Evolutionary conservation across 352 stramenopile species (phyloP).

Genomic region (Phytophthora multivora): DNA sequence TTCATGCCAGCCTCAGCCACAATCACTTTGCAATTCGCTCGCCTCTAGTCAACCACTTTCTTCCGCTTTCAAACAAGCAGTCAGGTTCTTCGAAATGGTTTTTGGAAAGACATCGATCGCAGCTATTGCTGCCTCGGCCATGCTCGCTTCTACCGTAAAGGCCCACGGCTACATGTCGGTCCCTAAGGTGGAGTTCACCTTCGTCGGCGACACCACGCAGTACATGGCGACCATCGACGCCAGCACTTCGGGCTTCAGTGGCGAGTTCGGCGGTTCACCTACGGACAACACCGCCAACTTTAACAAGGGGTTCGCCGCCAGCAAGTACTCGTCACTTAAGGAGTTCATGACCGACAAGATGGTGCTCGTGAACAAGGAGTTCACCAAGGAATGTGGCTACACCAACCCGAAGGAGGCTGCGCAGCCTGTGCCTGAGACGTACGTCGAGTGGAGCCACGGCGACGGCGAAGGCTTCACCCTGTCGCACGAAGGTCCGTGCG

Average conservation of each 20-base stretch:
- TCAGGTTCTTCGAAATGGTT: conserved; percentile 28
- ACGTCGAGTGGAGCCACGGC: conserved; percentile 35
- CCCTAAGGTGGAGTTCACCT: conserved; percentile 31
- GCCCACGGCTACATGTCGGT: conserved; percentile 32
- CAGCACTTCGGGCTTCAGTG: conserved; percentile 29
- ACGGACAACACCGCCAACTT: conserved; percentile 29
- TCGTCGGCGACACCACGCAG: conserved; percentile 28
- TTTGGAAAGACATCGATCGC: conserved; percentile 18
- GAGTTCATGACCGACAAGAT: conserved; percentile 33
- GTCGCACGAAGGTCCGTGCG: conserved; percentile 47
- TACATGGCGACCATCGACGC: conserved; percentile 30
- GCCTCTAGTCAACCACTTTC: conserved; percentile 9
- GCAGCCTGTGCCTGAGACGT: conserved; percentile 27
- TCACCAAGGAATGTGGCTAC: conserved; percentile 34
- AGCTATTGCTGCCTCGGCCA: conserved; percentile 13
- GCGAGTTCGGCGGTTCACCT: conserved; percentile 13
- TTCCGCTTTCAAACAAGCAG: conserved; percentile 15
- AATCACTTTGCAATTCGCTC: conserved; percentile 30
- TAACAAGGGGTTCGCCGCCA: conserved; percentile 25
- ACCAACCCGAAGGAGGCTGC: conserved; percentile 24
- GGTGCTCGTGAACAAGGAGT: conserved; percentile 12
- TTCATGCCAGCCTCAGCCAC: background rate
- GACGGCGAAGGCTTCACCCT: conserved; percentile 36
- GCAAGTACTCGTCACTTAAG: conserved; percentile 29
- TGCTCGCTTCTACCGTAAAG: conserved; percentile 25